phyloP scores from a whole-genome alignment of 805 yeast species.

The Saccharomycopsis schoenii region DNA sequence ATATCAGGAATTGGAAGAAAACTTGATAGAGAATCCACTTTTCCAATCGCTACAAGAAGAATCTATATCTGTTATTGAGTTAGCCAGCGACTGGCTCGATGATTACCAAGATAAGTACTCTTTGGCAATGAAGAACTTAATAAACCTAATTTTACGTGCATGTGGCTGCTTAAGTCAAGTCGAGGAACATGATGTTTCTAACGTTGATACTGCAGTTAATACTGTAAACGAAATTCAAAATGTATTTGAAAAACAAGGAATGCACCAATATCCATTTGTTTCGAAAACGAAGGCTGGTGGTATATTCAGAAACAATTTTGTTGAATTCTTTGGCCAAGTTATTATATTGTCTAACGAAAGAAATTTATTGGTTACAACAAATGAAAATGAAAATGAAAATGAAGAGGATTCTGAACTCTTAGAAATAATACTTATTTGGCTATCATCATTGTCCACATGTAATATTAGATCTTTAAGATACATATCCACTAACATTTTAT shows the following conservation, averaged over 20 bases:
- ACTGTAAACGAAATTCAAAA: constrained; percentile 67
- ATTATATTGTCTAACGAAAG: constrained; percentile 48
- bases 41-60: constrained; percentile 43
- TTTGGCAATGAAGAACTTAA: constrained; percentile 46
- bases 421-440: constrained; percentile 61
- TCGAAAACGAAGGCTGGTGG: constrained; percentile 41
- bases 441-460: constrained; percentile 61
- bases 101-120: constrained; percentile 35
- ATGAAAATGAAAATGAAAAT: constrained; percentile 25
- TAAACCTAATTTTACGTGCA: constrained; percentile 59
- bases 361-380: constrained; percentile 36
- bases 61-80: constrained; percentile 39
- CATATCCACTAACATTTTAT: constrained; percentile 49
- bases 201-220: constrained; percentile 58
- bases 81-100: constrained; percentile 51
- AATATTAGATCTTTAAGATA: constrained; percentile 62
- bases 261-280: constrained; percentile 61
- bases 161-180: constrained; percentile 64
- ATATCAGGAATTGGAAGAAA: constrained; percentile 16
- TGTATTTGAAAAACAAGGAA: constrained; percentile 46
- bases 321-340: constrained; percentile 45
- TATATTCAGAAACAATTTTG: constrained; percentile 41
- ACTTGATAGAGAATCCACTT: constrained; percentile 36
- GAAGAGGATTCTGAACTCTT: constrained; percentile 30
- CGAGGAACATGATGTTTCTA: constrained; percentile 65